A percentile compares a stretch with the other conserved stretches of the same genome.
These are phyloP conservation scores for Sporobolomyces phaffii DNA, from an alignment of 768 basidiomycete species.

Conservation along the genomic window DNA sequence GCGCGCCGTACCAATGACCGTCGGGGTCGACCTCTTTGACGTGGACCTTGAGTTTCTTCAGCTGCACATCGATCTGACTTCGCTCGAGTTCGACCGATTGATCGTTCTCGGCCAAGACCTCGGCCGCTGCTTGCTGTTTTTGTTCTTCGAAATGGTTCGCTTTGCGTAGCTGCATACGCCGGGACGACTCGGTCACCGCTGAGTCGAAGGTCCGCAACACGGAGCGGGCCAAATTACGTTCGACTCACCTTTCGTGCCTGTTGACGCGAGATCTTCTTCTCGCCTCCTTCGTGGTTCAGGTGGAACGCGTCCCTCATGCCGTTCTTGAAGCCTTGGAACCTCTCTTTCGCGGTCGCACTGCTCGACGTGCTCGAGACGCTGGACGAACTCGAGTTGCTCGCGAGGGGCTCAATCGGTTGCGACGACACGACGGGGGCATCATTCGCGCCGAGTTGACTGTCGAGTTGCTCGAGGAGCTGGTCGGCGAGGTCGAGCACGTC, in stretches of 20 bases:
- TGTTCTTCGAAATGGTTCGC: slow-evolving; percentile 59
- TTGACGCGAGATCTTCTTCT: slow-evolving; percentile 25
- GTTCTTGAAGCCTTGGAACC: slow-evolving; percentile 24
- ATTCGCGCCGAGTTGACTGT: slow-evolving; percentile 49
- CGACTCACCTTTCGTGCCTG: slow-evolving; percentile 31
- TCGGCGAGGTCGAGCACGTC: slow-evolving; percentile 62
- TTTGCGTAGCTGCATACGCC: slow-evolving; percentile 44
- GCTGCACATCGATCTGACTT: slow-evolving; percentile 59
- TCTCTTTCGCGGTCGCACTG: slow-evolving; percentile 4
- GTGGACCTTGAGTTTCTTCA: slow-evolving; percentile 51
- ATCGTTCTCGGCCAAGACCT: slow-evolving; percentile 64
- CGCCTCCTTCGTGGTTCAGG: not conserved
- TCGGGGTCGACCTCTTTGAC: slow-evolving; percentile 74
- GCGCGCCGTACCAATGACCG: slow-evolving; percentile 62
- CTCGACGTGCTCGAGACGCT: slow-evolving; percentile 1
- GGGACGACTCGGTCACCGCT: slow-evolving; percentile 45
- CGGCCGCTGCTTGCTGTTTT: slow-evolving; percentile 59
- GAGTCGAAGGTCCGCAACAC: not conserved
- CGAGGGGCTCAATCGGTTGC: slow-evolving; percentile 50
- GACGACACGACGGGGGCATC: slow-evolving; percentile 54
- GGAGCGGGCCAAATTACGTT: too few relatives aligned
- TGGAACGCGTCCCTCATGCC: slow-evolving; percentile 20
- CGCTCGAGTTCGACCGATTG: slow-evolving; percentile 57
- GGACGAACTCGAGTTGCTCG: slow-evolving; percentile 45
- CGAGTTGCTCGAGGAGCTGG: slow-evolving; percentile 70